Evolutionary conservation across 805 yeast genomes (phyloP).

Genomic region (Blastobotrys mokoenaii): DNA sequence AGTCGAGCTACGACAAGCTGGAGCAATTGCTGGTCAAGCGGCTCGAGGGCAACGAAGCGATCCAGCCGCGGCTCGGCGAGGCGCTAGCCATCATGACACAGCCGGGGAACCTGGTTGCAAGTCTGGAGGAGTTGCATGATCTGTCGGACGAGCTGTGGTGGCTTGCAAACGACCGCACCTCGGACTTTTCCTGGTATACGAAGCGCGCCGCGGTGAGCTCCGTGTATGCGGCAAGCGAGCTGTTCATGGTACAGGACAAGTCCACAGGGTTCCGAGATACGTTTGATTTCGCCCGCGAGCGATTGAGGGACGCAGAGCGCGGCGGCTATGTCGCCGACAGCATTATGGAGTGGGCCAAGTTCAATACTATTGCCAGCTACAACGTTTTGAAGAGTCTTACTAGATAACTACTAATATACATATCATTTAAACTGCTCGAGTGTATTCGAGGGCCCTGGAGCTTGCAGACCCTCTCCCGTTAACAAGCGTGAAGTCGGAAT

Average conservation of each 20-base stretch:
- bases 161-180: slow-evolving; percentile 69
- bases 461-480: too few relatives aligned
- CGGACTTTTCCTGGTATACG: slow-evolving; percentile 88
- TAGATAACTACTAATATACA: too few relatives aligned
- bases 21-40: slow-evolving; percentile 33
- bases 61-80: slow-evolving; percentile 19
- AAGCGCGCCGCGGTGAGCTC: slow-evolving; percentile 65
- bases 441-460: too few relatives aligned
- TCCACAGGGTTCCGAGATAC: slow-evolving; percentile 52
- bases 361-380: slow-evolving; percentile 52
- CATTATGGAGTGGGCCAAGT: slow-evolving; percentile 68
- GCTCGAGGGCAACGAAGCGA: slow-evolving; percentile 37
- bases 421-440: too few relatives aligned
- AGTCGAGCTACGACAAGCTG: slow-evolving; percentile 41
- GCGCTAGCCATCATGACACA: slow-evolving; percentile 55
- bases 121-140: slow-evolving; percentile 61
- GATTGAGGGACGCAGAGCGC: slow-evolving; percentile 43
- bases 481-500: too few relatives aligned
- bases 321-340: slow-evolving; percentile 55
- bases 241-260: slow-evolving; percentile 71
- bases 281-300: slow-evolving; percentile 50
- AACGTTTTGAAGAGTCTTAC: slow-evolving; percentile 60
- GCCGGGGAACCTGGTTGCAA: slow-evolving; percentile 51
- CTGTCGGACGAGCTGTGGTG: slow-evolving; percentile 77
- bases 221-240: slow-evolving; percentile 61